Percentiles rank a stretch among this genome's conserved stretches.
Conservation (phyloP, 2,329 filamentous ascomycete genomes). For the Teratosphaeria zuluensis region DNA sequence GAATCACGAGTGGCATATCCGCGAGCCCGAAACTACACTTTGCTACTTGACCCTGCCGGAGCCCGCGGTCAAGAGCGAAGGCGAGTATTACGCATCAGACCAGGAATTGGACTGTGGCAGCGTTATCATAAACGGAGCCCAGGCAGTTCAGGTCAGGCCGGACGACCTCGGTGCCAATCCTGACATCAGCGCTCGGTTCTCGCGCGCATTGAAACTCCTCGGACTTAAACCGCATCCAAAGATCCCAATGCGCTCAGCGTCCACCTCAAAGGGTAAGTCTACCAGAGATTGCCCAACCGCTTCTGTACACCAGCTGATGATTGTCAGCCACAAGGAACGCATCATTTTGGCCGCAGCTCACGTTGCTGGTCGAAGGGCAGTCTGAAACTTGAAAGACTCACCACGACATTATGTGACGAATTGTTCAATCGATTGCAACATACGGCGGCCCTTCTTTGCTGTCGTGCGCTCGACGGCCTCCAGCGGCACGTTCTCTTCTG, state of each 20-base stretch:
- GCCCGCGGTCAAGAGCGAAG: no score
- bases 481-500: neutral
- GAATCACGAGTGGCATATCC: conserved; percentile 6
- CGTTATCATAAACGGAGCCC: no score
- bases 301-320: neutral
- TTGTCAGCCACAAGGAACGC: neutral
- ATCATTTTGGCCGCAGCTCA: conserved; percentile 3
- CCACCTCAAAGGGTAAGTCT: neutral
- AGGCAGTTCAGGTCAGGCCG: no score
- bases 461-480: neutral
- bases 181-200: no score
- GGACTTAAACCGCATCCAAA: no score
- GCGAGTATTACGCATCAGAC: no score
- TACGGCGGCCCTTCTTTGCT: no score
- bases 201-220: no score
- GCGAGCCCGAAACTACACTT: conserved; percentile 9
- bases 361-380: conserved; percentile 1
- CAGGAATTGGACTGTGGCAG: no score
- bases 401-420: neutral
- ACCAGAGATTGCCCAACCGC: neutral
- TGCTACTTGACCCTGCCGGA: conserved; percentile 12
- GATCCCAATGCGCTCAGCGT: neutral
- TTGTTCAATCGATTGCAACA: no score
- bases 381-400: neutral
- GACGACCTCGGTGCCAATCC: no score